These are phyloP conservation scores for Chenopodium album DNA, from an alignment of 148 eudicot genomes.

Conservation along the genomic window DNA sequence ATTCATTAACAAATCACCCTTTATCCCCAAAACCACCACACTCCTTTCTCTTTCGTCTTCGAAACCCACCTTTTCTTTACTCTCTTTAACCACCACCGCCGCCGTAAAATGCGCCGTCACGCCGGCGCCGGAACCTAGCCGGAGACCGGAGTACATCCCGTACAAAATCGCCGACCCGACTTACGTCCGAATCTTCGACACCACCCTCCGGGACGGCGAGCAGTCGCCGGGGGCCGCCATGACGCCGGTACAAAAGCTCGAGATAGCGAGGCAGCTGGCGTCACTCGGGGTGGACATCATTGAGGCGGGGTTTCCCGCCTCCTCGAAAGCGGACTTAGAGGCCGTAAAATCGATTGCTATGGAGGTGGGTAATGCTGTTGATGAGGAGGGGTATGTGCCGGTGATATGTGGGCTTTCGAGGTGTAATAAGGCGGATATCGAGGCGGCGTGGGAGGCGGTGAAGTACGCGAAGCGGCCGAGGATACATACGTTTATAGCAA, in stretches of 20 bases:
- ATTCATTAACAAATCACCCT: neutral
- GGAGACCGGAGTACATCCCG: slow-evolving; percentile 31
- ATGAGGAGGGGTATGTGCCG: slow-evolving; percentile 63
- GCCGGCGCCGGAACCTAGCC: neutral
- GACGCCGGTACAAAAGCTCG: slow-evolving; percentile 79
- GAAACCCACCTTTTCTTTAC: slow-evolving; percentile 20
- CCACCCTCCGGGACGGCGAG: slow-evolving; percentile 89
- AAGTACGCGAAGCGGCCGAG: slow-evolving; percentile 73
- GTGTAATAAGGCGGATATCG: slow-evolving; percentile 83
- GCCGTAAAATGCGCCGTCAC: neutral
- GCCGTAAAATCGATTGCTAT: slow-evolving; percentile 71
- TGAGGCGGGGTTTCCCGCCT: slow-evolving; percentile 91
- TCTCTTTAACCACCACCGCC: neutral
- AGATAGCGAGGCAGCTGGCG: slow-evolving; percentile 73
- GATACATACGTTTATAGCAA: slow-evolving; percentile 90
- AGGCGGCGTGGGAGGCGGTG: slow-evolving; percentile 85
- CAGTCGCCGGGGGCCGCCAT: slow-evolving; percentile 96
- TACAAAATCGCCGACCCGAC: slow-evolving; percentile 59
- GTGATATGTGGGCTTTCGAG: slow-evolving; percentile 88
- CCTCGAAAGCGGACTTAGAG: slow-evolving; percentile 74
- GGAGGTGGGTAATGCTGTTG: slow-evolving; percentile 58
- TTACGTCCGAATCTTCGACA: slow-evolving; percentile 83
- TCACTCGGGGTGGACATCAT: slow-evolving; percentile 82
- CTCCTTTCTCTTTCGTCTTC: slow-evolving; percentile 17
- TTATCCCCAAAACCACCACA: slow-evolving; percentile 11